A percentile compares a stretch with the other conserved stretches of the same genome.
Conservation (phyloP, 345 rosid genomes). For the Eucalyptus cloeziana region DNA sequence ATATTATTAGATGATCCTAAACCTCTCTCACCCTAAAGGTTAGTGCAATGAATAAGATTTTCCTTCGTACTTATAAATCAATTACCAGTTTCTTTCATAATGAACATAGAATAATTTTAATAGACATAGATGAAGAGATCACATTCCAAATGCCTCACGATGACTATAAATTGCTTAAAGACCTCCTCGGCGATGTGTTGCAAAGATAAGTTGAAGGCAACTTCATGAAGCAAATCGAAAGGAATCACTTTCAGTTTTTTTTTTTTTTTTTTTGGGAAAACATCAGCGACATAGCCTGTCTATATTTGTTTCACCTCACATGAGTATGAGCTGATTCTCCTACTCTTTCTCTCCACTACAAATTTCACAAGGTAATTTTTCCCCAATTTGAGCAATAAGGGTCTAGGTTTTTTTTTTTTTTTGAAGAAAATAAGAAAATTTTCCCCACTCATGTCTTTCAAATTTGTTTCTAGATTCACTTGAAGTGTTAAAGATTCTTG, state of each 20-base stretch:
- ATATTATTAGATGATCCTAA: no score
- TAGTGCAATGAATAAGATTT: accelerated
- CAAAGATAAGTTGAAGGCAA: not conserved
- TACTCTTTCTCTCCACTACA: not conserved
- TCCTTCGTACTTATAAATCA: accelerated
- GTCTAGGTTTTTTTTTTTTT: not conserved
- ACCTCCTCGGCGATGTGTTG: not conserved
- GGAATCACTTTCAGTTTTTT: not conserved
- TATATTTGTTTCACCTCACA: not conserved
- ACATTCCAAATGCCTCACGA: not conserved
- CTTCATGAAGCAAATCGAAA: not conserved
- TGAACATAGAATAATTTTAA: accelerated
- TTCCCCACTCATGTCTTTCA: not conserved
- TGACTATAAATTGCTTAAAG: not conserved
- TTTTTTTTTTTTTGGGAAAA: not conserved
- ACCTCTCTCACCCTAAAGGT: accelerated
- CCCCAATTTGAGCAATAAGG: not conserved
- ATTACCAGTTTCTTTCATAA: accelerated
- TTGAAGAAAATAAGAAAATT: not conserved
- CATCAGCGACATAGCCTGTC: not conserved
- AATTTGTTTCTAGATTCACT: not conserved
- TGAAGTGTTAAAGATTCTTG: not conserved
- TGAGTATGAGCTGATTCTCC: not conserved
- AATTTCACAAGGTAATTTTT: not conserved
- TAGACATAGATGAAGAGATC: not conserved